phyloP scores from a whole-genome alignment of 768 basidiomycete species.

The Guyanaporus albipodus region DNA sequence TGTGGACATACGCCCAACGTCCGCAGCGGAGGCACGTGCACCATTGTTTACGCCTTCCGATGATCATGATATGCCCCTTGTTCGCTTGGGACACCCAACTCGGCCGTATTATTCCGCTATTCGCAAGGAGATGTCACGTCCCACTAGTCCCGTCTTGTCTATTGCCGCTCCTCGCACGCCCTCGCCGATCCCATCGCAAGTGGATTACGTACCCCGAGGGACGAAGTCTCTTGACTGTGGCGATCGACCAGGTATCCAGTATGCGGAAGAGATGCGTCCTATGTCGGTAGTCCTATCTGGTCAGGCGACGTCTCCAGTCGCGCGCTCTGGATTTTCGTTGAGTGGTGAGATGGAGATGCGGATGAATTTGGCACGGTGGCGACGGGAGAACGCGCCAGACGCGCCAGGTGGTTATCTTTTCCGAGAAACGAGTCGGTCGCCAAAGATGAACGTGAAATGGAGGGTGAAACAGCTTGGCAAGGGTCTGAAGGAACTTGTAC shows the following conservation, averaged over 20 bases:
- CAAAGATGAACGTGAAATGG: conserved; percentile 21
- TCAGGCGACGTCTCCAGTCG: conserved; percentile 14
- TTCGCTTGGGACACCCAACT: conserved; percentile 48
- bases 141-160: conserved; percentile 33
- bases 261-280: conserved; percentile 21
- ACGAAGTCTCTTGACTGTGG: conserved; percentile 33
- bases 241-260: conserved; percentile 18
- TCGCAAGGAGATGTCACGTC: conserved; percentile 44
- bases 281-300: conserved; percentile 28
- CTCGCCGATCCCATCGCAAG: conserved; percentile 23
- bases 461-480: conserved; percentile 29
- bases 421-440: conserved; percentile 24
- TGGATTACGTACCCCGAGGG: conserved; percentile 24
- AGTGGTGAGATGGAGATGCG: conserved; percentile 58
- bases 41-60: conserved; percentile 20
- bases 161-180: conserved; percentile 24
- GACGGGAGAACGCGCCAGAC: conserved; percentile 28
- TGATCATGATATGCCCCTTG: conserved; percentile 21
- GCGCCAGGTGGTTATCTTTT: conserved; percentile 32
- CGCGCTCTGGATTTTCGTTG: conserved; percentile 45
- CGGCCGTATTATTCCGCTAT: conserved; percentile 56
- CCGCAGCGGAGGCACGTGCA: conserved; percentile 14
- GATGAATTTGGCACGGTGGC: conserved; percentile 47
- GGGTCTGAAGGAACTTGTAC: conserved; percentile 31
- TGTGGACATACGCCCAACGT: conserved; percentile 15